Percentiles rank a stretch among this genome's conserved stretches.
phyloP scores from a whole-genome alignment of 306 rosid genomes.

The Citrullus amarus region DNA sequence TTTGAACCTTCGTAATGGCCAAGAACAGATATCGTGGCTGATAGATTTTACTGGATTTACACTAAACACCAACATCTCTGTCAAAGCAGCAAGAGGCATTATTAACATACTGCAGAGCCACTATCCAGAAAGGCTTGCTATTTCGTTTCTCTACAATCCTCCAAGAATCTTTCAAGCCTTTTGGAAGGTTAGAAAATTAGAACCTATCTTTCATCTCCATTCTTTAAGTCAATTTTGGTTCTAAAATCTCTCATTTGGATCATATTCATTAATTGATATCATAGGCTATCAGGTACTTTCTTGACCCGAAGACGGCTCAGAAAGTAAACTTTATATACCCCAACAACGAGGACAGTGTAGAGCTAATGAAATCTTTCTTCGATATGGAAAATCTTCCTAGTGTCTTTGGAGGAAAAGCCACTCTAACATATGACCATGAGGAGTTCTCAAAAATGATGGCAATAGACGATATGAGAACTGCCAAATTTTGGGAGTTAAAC shows the following conservation, averaged over 20 bases:
- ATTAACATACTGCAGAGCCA: constrained; percentile 68
- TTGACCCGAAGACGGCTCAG: constrained; percentile 65
- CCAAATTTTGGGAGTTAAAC: constrained; percentile 66
- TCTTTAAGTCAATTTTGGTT: neutral
- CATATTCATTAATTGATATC: neutral
- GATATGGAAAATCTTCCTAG: constrained; percentile 70
- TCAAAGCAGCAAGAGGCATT: constrained; percentile 67
- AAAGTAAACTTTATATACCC: constrained; percentile 82
- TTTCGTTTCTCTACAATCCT: constrained; percentile 61
- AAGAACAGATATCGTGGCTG: constrained; percentile 90
- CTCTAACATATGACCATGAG: constrained; percentile 60
- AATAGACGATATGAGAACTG: constrained; percentile 65
- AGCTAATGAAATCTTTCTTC: constrained; percentile 70
- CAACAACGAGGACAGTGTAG: constrained; percentile 55
- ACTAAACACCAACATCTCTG: constrained; percentile 30
- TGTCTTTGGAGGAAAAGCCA: constrained; percentile 77
- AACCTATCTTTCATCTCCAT: neutral
- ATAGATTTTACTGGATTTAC: constrained; percentile 76
- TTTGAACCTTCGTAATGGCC: constrained; percentile 69
- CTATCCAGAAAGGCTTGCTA: constrained; percentile 92
- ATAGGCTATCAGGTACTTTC: constrained; percentile 63
- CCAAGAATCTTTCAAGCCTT: constrained; percentile 87
- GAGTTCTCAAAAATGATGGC: constrained; percentile 74
- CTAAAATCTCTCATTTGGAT: neutral
- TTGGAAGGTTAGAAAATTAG: constrained; percentile 27